Conservation (phyloP, 176 grass and related monocot species). For the Avena atlantica region DNA sequence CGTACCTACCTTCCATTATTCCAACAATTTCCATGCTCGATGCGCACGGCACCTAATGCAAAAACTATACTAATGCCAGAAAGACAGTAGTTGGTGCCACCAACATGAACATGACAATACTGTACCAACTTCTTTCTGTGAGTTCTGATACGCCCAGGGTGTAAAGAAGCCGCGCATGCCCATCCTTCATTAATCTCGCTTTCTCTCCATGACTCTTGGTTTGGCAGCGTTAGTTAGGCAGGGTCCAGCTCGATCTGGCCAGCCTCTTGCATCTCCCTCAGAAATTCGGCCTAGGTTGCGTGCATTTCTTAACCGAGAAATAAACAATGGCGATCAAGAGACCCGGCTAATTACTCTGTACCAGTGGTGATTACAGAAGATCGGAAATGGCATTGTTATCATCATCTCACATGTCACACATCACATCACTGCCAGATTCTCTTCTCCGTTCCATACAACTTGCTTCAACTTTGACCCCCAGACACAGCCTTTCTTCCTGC, state of each 20-base stretch:
- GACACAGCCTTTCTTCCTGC: not conserved
- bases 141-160: not conserved
- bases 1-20: no score
- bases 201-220: not conserved
- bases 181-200: not conserved
- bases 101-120: conserved; percentile 6
- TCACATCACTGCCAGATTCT: not conserved
- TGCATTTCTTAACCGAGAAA: not conserved
- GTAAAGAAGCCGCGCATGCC: conserved; percentile 41
- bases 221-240: conserved; percentile 36
- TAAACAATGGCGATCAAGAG: conserved; percentile 16
- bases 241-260: not conserved
- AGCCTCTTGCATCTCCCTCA: not conserved
- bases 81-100: conserved; percentile 19
- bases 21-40: no score
- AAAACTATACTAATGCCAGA: not conserved
- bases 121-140: not conserved
- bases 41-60: not conserved
- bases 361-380: not conserved
- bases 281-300: conserved; percentile 26
- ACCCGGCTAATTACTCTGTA: not conserved
- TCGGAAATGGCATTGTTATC: not conserved
- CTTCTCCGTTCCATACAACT: not conserved
- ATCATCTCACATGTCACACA: not conserved
- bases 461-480: conserved; percentile 4